These are phyloP conservation scores for Trifolium fragiferum DNA, from an alignment of 306 rosid genomes.

Conservation along the genomic window DNA sequence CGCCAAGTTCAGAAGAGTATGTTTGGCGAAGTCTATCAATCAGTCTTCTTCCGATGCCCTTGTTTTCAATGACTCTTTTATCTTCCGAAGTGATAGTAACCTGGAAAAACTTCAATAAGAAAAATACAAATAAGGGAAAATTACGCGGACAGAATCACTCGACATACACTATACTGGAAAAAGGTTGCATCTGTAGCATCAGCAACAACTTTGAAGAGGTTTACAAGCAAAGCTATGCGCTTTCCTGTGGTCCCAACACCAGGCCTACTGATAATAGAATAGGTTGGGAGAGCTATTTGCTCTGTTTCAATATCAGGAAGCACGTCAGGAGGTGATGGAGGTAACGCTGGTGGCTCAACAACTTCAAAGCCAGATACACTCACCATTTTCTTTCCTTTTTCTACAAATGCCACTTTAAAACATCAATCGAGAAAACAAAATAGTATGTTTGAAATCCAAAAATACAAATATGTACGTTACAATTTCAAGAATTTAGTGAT, in stretches of 20 bases:
- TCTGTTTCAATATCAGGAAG: slow-evolving; percentile 44
- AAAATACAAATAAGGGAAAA: slow-evolving; percentile 23
- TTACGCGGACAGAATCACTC: slow-evolving; percentile 15
- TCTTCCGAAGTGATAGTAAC: slow-evolving; percentile 72
- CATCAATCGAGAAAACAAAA: slow-evolving; percentile 27
- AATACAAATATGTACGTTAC: slow-evolving; percentile 1
- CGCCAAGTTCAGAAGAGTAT: slow-evolving; percentile 66
- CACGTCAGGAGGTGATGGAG: slow-evolving; percentile 42
- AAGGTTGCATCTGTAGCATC: slow-evolving; percentile 66
- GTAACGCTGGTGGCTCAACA: slow-evolving; percentile 44
- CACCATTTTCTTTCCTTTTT: slow-evolving; percentile 48
- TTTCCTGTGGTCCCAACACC: slow-evolving; percentile 68
- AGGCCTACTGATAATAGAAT: slow-evolving; percentile 61
- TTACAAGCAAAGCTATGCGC: slow-evolving; percentile 56
- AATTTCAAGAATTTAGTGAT: neutral
- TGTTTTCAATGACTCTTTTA: slow-evolving; percentile 59
- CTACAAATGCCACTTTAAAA: slow-evolving; percentile 25
- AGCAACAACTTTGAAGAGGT: slow-evolving; percentile 70
- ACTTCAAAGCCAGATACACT: slow-evolving; percentile 34
- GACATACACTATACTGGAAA: slow-evolving; percentile 84
- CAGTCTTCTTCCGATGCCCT: slow-evolving; percentile 74
- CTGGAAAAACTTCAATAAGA: slow-evolving; percentile 51
- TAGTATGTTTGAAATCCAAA: slow-evolving; percentile 13
- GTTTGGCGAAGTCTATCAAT: slow-evolving; percentile 71
- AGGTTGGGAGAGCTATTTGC: slow-evolving; percentile 41